These are phyloP conservation scores for Paracorniculantispora psalliotae DNA, from an alignment of 2,329 filamentous ascomycete species.

Conservation along the genomic window DNA sequence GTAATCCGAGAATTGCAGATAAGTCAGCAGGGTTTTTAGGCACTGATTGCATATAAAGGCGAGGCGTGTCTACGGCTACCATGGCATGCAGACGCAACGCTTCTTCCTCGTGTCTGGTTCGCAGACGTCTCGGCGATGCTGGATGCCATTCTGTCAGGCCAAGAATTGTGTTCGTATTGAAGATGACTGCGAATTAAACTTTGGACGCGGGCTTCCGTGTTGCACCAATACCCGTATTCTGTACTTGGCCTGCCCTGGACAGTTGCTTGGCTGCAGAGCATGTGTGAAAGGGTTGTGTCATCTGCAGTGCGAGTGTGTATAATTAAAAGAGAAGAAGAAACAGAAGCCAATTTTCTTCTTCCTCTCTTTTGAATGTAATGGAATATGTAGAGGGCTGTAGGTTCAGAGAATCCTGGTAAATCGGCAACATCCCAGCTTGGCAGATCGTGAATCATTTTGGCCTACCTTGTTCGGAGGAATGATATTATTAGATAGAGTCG, in stretches of 20 bases:
- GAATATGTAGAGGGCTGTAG: too few species aligned
- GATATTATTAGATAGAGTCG: slow-evolving; percentile 6
- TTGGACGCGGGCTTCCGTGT: not conserved
- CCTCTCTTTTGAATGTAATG: too few species aligned
- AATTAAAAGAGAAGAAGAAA: not conserved
- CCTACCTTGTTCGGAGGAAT: not conserved
- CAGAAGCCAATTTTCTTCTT: too few species aligned
- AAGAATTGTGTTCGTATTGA: not conserved
- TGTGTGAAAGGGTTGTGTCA: too few species aligned
- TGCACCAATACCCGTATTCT: slow-evolving; percentile 1
- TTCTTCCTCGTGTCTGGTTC: too few species aligned
- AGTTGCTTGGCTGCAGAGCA: not conserved
- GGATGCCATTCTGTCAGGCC: too few species aligned
- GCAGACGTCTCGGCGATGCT: too few species aligned
- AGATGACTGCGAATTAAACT: not conserved
- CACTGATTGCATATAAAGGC: too few species aligned
- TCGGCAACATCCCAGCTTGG: not conserved
- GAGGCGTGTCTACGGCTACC: too few species aligned
- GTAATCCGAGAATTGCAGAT: not conserved
- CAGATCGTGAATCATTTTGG: not conserved
- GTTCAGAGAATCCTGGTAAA: not conserved
- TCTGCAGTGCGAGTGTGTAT: too few species aligned
- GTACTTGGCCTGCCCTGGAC: not conserved
- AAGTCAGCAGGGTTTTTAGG: too few species aligned
- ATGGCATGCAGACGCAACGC: too few species aligned